Base-by-base conservation (phyloP, 148 eudicot species). In the Pouteria glomerata region DNA sequence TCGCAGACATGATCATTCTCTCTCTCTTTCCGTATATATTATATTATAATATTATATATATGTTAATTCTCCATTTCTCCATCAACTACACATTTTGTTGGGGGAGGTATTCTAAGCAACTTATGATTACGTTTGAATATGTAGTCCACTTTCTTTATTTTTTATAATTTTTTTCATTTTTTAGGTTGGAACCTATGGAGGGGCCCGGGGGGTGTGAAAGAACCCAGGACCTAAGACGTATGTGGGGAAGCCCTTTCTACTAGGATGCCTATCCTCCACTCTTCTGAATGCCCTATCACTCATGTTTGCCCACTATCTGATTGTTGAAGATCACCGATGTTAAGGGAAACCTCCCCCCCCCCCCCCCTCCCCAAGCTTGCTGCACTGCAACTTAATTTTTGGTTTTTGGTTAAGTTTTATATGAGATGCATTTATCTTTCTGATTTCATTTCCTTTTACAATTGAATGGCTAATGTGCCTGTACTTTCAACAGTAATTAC, bases 381-480 rank as follows among this genome's bases (percentile, higher is more conserved):
- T 37, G 47, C 11, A 21, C 15, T 8, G 48, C 12, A 21, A 4
- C 57, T 53, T 48, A 48, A 53, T 53, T 53, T 27, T 24, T 53
- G 0, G 8, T 35, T 23, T n/a, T 63, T 11, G 29, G 29, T 12
- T 37, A 23, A 63, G 21, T 42, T 21, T 39, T 60, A 19, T 60
- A n/a, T 63, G 66, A 63, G 66, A 63, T 63, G 30, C 66, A 23
- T 63, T 48, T 63, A 37, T 37, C 48, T 37, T 37, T n/a, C 30
- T 2, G 47, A 39, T 19, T 63, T 30, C 48, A 63, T 63, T 63
- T 63, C 8, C 42, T 63, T 63, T 35, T 3, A 14, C 37, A 48
- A 35, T 39, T n/a, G 27, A 39, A 33, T 33, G 27, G 45, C n/a
- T 61, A 35, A 19, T 35, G 45, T 35, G n/a, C 6, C 65, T 61